phyloP scores from a whole-genome alignment of 805 yeast genomes.

The Candida caryicola region DNA sequence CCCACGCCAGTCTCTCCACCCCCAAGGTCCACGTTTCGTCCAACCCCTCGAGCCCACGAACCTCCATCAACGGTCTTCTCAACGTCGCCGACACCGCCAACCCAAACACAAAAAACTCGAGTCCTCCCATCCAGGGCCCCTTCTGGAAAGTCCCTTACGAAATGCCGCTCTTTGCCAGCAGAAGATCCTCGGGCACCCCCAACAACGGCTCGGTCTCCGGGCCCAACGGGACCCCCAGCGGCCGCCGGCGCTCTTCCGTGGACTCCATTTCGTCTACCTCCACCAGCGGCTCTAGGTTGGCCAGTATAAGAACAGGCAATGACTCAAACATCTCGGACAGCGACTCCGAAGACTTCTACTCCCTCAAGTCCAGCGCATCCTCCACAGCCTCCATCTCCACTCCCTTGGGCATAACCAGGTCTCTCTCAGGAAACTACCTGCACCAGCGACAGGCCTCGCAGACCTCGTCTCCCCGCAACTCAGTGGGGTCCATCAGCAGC shows the following conservation, averaged over 20 bases:
- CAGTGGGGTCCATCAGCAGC: constrained; percentile 30
- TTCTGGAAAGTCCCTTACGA: constrained; percentile 66
- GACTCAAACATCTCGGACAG: constrained; percentile 26
- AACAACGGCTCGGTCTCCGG: constrained; percentile 6
- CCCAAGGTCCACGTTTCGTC: constrained; percentile 5
- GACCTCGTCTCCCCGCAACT: constrained; percentile 32
- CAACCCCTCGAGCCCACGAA: constrained; percentile 10
- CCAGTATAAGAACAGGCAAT: constrained; percentile 26
- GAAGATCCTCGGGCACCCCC: constrained; percentile 14
- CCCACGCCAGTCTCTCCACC: neutral
- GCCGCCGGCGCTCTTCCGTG: constrained; percentile 42
- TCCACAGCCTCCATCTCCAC: constrained; percentile 10
- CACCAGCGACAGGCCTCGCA: constrained; percentile 12
- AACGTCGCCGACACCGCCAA: constrained; percentile 8
- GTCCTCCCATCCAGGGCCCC: constrained; percentile 39
- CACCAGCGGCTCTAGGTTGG: constrained; percentile 35
- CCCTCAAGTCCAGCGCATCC: constrained; percentile 18
- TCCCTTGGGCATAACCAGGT: neutral
- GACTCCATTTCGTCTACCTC: constrained; percentile 51
- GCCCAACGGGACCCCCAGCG: constrained; percentile 6
- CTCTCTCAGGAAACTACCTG: constrained; percentile 3
- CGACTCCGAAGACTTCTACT: constrained; percentile 33
- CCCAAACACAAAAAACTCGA: constrained; percentile 13
- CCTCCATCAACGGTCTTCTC: constrained; percentile 10
- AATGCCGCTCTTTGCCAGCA: constrained; percentile 36